Percentiles rank a stretch among this genome's conserved stretches.
phyloP scores from a whole-genome alignment of 805 yeast species.

The Limtongia smithiae region DNA sequence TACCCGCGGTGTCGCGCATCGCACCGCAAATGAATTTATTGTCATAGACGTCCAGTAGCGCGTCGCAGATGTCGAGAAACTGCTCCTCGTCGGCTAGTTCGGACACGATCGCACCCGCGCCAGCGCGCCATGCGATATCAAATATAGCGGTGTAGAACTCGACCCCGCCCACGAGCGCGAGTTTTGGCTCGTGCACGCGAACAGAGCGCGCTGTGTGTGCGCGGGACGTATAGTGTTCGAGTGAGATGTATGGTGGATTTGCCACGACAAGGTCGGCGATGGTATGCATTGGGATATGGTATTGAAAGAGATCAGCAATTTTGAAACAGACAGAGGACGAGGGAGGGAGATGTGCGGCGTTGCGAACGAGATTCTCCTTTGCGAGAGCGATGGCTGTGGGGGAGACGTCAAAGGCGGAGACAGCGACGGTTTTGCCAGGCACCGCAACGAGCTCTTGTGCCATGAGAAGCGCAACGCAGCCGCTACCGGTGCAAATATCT shows the following conservation, averaged over 20 bases:
- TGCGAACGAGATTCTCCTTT: constrained; percentile 40
- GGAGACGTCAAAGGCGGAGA: constrained; percentile 58
- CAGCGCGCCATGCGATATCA: constrained; percentile 41
- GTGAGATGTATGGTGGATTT: constrained; percentile 89
- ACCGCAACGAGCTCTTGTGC: constrained; percentile 34
- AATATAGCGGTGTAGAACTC: constrained; percentile 66
- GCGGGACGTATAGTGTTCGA: constrained; percentile 40
- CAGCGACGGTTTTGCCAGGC: constrained; percentile 20
- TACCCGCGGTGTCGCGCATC: constrained; percentile 48
- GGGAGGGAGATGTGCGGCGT: constrained; percentile 5
- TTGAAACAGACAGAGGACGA: constrained; percentile 10
- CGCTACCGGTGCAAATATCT: constrained; percentile 86
- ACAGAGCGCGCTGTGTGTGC: constrained; percentile 60
- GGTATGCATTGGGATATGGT: not conserved
- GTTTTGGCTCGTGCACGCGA: constrained; percentile 62
- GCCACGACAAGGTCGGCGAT: constrained; percentile 57
- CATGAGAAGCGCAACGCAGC: constrained; percentile 70
- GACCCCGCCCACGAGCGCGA: constrained; percentile 74
- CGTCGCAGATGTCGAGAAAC: constrained; percentile 42
- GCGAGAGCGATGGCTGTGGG: constrained; percentile 52
- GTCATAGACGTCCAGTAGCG: constrained; percentile 4
- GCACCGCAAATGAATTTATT: constrained; percentile 51
- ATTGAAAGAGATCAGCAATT: constrained; percentile 13
- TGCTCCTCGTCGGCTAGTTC: constrained; percentile 71
- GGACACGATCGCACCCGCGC: constrained; percentile 61